phyloP scores from a whole-genome alignment of 2,329 filamentous ascomycete species.

The Byssochlamys sp. region DNA sequence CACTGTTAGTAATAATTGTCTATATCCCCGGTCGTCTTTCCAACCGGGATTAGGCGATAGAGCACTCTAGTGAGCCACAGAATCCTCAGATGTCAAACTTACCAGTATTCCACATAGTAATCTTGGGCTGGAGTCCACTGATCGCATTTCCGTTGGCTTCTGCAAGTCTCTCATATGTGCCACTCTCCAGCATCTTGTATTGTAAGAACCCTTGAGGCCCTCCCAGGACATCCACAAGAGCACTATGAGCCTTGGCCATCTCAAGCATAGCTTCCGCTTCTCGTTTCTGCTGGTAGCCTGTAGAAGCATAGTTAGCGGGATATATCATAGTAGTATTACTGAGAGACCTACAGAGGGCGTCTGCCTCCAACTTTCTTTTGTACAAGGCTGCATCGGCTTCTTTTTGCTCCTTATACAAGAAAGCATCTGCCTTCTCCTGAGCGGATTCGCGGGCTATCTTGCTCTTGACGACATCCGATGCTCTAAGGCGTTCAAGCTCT shows the following conservation, averaged over 20 bases:
- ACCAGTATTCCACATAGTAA: slow-evolving; percentile 81
- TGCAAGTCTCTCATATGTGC: slow-evolving; percentile 67
- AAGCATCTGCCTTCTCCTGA: slow-evolving; percentile 39
- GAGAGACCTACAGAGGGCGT: slow-evolving; percentile 22
- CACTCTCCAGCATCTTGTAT: slow-evolving; percentile 79
- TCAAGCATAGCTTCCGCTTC: slow-evolving; percentile 68
- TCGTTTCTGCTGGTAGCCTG: slow-evolving; percentile 48
- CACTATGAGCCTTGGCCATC: slow-evolving; percentile 71
- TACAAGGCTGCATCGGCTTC: slow-evolving; percentile 44
- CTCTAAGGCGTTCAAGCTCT: slow-evolving; percentile 70
- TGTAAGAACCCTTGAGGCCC: slow-evolving; percentile 69
- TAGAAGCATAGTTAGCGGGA: slow-evolving; percentile 5
- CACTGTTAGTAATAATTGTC: neutral
- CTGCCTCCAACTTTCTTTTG: slow-evolving; percentile 31
- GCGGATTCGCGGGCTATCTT: slow-evolving; percentile 40
- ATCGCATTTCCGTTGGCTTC: slow-evolving; percentile 68
- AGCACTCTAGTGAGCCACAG: neutral
- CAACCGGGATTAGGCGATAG: neutral
- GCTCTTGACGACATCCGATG: slow-evolving; percentile 68
- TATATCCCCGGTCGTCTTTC: neutral
- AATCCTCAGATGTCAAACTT: slow-evolving; percentile 4
- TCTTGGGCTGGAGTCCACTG: slow-evolving; percentile 73
- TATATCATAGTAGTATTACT: neutral
- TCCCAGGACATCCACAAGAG: slow-evolving; percentile 62
- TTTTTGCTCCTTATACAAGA: slow-evolving; percentile 42